Conservation (phyloP, 2,329 filamentous ascomycete species). For the Sclerotiophoma versabilis region DNA sequence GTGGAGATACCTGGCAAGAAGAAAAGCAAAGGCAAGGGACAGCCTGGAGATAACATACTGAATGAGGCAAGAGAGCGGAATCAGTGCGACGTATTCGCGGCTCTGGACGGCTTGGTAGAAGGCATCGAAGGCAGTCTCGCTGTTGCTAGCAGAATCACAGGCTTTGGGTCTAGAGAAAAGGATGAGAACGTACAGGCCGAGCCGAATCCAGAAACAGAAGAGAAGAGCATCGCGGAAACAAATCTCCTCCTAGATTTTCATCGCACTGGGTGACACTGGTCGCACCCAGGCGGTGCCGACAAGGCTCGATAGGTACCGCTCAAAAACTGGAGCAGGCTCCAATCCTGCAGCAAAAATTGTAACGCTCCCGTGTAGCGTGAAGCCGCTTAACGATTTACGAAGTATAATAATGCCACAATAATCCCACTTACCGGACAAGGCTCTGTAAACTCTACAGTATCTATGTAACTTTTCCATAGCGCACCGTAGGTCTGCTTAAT, state of each 20-base stretch:
- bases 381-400: conserved; percentile 1
- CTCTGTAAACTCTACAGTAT: background rate
- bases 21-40: conserved; percentile 41
- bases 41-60: conserved; percentile 37
- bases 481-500: background rate
- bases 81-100: conserved; percentile 45
- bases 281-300: background rate
- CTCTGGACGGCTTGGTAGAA: conserved; percentile 47
- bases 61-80: conserved; percentile 39
- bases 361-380: background rate
- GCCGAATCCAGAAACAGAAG: background rate
- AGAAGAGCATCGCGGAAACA: background rate
- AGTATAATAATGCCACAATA: background rate
- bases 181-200: background rate
- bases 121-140: conserved; percentile 47
- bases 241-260: background rate
- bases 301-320: background rate
- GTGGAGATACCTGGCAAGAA: conserved; percentile 45
- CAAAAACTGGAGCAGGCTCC: background rate
- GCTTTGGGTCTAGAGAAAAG: conserved; percentile 18
- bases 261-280: background rate
- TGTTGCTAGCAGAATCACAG: conserved; percentile 43
- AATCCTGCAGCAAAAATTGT: background rate
- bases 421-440: background rate
- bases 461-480: background rate